phyloP scores from a whole-genome alignment of 2,329 filamentous ascomycete species.

The Elsinoe necatrix region DNA sequence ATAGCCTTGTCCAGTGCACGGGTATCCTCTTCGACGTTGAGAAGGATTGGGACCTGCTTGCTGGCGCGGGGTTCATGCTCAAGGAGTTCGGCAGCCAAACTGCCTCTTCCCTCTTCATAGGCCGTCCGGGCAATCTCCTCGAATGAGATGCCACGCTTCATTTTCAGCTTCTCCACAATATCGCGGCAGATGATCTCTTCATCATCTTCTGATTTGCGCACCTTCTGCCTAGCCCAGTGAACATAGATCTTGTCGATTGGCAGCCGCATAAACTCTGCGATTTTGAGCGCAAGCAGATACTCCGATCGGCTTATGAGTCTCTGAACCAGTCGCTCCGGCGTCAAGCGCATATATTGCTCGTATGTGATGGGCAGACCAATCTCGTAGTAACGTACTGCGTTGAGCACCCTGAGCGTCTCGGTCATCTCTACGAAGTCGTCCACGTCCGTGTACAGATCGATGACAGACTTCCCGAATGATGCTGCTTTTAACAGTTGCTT shows the following conservation, averaged over 20 bases:
- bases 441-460: conserved; percentile 85
- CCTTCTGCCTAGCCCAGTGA: conserved; percentile 94
- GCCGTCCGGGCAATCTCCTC: conserved; percentile 87
- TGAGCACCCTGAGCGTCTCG: conserved; percentile 83
- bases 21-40: conserved; percentile 93
- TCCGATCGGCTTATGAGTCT: conserved; percentile 82
- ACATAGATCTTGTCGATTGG: conserved; percentile 87
- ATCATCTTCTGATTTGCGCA: conserved; percentile 72
- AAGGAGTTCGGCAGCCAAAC: conserved; percentile 81
- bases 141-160: conserved; percentile 89
- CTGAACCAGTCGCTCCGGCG: conserved; percentile 77
- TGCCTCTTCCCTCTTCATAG: conserved; percentile 82
- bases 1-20: conserved; percentile 94
- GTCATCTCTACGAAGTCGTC: conserved; percentile 99
- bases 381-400: conserved; percentile 84
- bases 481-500: conserved; percentile 93
- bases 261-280: conserved; percentile 78
- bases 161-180: conserved; percentile 77
- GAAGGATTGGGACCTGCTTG: conserved; percentile 86
- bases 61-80: conserved; percentile 91
- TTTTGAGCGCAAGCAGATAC: conserved; percentile 79
- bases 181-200: conserved; percentile 80
- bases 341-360: conserved; percentile 86
- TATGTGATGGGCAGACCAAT: conserved; percentile 85
- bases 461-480: conserved; percentile 92